These are phyloP conservation scores for Apocynum venetum DNA, from an alignment of 257 asterid genomes.

Conservation along the genomic window DNA sequence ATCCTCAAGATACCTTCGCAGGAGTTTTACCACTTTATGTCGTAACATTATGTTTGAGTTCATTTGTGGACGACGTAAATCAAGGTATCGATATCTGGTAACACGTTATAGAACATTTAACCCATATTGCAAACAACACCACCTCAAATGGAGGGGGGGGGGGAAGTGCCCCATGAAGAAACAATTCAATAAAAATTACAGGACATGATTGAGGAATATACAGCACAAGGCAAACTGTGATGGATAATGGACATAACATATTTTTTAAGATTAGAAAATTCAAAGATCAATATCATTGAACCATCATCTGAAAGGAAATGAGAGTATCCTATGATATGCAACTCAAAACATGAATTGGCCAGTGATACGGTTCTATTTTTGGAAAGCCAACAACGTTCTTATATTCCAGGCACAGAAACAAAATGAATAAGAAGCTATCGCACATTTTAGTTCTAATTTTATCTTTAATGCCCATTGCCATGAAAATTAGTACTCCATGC, in stretches of 20 bases:
- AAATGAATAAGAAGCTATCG: neutral
- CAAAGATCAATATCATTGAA: neutral
- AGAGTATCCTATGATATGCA: neutral
- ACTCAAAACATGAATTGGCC: neutral
- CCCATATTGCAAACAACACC: constrained; percentile 6
- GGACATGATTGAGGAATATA: too few relatives aligned
- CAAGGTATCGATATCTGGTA: constrained; percentile 86
- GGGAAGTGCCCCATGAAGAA: neutral
- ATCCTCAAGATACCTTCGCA: constrained; percentile 90
- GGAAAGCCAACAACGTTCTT: neutral
- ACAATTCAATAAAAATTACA: neutral
- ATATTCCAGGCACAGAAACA: neutral
- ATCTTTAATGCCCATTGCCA: neutral
- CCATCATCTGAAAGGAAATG: neutral
- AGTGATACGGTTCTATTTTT: neutral
- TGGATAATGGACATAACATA: neutral
- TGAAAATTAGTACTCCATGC: neutral
- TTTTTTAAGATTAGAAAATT: neutral
- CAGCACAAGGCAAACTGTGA: neutral
- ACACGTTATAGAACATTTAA: constrained; percentile 16
- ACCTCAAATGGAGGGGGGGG: neutral
- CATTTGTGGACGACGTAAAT: constrained; percentile 84
- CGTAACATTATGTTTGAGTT: constrained; percentile 72
- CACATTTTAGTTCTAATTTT: neutral
- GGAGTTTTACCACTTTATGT: constrained; percentile 83